These are phyloP conservation scores for Aspergillus floridensis DNA, from an alignment of 2,329 filamentous ascomycete species.

Conservation along the genomic window DNA sequence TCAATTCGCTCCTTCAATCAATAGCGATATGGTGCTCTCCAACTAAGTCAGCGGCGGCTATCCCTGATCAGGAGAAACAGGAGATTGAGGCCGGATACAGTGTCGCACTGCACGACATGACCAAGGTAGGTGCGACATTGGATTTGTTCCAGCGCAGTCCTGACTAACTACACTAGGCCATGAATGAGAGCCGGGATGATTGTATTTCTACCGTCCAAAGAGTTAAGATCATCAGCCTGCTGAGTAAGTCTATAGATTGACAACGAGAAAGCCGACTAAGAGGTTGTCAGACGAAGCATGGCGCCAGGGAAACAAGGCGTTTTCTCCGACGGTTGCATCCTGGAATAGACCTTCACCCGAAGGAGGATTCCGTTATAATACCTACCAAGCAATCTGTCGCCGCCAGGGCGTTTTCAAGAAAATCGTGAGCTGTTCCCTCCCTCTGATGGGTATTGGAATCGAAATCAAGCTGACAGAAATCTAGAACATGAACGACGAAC, in stretches of 20 bases:
- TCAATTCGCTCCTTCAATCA: constrained; percentile 54
- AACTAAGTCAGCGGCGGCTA: not conserved
- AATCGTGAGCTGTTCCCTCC: not conserved
- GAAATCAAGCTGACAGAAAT: not conserved
- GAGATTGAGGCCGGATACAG: constrained; percentile 6
- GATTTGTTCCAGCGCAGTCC: not conserved
- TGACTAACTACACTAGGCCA: not conserved
- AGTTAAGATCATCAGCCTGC: not conserved
- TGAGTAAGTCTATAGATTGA: constrained; percentile 5
- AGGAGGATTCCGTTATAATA: constrained; percentile 52
- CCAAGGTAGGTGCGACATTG: not conserved
- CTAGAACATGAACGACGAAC: not conserved
- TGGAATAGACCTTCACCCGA: constrained; percentile 40
- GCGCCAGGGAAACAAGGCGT: constrained; percentile 20
- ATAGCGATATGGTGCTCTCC: constrained; percentile 50
- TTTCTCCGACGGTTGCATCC: constrained; percentile 33
- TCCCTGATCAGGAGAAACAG: not conserved
- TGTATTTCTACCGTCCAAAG: not conserved
- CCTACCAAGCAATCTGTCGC: constrained; percentile 57
- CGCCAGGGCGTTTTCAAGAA: constrained; percentile 46
- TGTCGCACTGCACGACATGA: not conserved
- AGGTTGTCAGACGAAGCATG: not conserved
- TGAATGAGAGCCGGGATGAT: not conserved
- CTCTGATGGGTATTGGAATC: not conserved
- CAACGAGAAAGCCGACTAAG: not conserved